phyloP scores from a whole-genome alignment of 2,329 filamentous ascomycete genomes.

The Lasiodiplodia gonubiensis region DNA sequence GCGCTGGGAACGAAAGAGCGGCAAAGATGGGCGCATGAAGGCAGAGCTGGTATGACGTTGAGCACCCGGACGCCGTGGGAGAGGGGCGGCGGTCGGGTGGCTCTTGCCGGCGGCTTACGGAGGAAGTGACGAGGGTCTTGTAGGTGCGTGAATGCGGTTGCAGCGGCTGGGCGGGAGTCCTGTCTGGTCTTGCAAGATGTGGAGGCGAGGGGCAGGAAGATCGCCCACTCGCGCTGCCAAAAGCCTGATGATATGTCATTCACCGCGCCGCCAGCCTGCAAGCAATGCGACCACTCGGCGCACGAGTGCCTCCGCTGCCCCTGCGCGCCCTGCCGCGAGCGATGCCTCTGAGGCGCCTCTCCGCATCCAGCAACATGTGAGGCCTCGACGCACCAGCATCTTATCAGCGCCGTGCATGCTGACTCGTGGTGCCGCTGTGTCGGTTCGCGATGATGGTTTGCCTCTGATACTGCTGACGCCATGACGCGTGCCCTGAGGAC shows the following conservation, averaged over 20 bases:
- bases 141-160: constrained; percentile 7
- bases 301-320: neutral
- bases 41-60: constrained; percentile 27
- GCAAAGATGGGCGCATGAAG: constrained; percentile 27
- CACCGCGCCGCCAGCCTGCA: constrained; percentile 3
- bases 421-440: constrained; percentile 2
- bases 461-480: neutral
- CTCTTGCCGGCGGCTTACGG: constrained; percentile 16
- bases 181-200: constrained; percentile 1
- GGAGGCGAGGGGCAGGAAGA: constrained; percentile 8
- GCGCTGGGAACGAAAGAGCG: constrained; percentile 17
- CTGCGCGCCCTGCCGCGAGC: neutral
- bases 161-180: constrained; percentile 12
- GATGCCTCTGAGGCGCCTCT: neutral
- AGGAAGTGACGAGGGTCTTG: constrained; percentile 16
- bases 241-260: constrained; percentile 6
- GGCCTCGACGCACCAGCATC: neutral
- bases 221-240: constrained; percentile 1
- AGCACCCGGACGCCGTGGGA: constrained; percentile 4
- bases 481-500: neutral
- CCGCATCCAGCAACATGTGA: neutral
- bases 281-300: neutral
- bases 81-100: constrained; percentile 7
- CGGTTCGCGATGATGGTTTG: constrained; percentile 1
- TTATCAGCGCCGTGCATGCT: constrained; percentile 3